phyloP scores from a whole-genome alignment of 768 basidiomycete species.

The Pleurotus eryngii region DNA sequence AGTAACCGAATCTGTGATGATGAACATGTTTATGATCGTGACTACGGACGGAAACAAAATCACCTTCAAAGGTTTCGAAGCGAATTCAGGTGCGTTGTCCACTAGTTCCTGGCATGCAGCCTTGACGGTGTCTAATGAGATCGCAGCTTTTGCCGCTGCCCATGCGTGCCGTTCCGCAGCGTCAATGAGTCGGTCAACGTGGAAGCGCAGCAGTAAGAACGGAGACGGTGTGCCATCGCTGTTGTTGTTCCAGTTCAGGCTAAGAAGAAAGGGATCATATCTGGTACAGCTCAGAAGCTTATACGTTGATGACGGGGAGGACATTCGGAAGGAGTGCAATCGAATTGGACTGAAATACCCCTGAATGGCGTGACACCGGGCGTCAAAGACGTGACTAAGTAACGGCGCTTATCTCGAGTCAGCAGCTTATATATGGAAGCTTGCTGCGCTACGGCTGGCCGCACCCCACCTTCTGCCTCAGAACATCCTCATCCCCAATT shows the following conservation, averaged over 20 bases:
- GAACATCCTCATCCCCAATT: conserved; percentile 20
- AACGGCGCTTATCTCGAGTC: neutral
- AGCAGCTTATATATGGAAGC: conserved; percentile 4
- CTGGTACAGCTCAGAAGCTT: conserved; percentile 47
- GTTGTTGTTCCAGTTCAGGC: conserved; percentile 56
- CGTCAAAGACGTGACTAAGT: neutral
- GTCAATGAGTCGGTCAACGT: conserved; percentile 54
- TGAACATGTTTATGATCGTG: neutral
- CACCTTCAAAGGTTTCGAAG: conserved; percentile 30
- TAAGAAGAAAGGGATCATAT: conserved; percentile 49
- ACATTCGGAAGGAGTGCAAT: no score
- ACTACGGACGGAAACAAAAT: conserved; percentile 4
- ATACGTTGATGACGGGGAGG: neutral
- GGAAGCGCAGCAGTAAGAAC: conserved; percentile 59
- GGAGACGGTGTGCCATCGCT: conserved; percentile 44
- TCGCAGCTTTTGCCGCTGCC: conserved; percentile 29
- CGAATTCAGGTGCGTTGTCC: conserved; percentile 6
- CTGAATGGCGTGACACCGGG: neutral
- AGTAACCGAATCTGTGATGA: conserved; percentile 50
- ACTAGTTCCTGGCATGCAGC: conserved; percentile 44
- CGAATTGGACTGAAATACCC: no score
- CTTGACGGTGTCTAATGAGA: conserved; percentile 40
- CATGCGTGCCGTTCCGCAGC: conserved; percentile 53
- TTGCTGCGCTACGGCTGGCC: conserved; percentile 3
- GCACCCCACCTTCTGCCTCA: conserved; percentile 10